These are phyloP conservation scores for Diaporthe sp. DNA, from an alignment of 2,329 filamentous ascomycete species.

Conservation along the genomic window DNA sequence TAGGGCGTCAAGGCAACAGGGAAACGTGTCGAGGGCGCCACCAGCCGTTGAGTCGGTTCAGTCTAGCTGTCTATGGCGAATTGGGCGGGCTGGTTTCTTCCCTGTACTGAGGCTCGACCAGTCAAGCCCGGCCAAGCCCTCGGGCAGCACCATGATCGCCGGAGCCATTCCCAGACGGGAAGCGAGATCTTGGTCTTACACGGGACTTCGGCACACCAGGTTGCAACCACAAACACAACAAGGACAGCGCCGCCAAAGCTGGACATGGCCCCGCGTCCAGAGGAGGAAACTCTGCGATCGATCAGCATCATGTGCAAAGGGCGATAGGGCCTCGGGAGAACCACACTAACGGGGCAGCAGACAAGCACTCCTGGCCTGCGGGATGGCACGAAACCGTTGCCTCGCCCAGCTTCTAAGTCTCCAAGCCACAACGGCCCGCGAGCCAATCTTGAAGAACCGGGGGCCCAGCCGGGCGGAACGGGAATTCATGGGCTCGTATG, in stretches of 20 bases:
- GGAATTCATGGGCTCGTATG: not conserved
- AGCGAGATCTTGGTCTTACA: conserved; percentile 31
- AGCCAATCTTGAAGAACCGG: not conserved
- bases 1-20: not conserved
- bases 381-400: conserved; percentile 6
- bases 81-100: not conserved
- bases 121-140: conserved; percentile 11
- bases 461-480: not conserved
- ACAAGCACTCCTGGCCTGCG: not conserved
- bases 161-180: conserved; percentile 34
- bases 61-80: conserved; percentile 5
- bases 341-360: not conserved
- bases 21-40: not conserved
- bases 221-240: conserved; percentile 19
- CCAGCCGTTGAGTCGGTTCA: not conserved
- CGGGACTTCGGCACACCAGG: conserved; percentile 13
- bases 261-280: not conserved
- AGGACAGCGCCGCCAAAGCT: not conserved
- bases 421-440: not conserved
- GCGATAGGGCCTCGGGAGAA: not conserved
- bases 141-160: conserved; percentile 20
- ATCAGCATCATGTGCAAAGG: not conserved
- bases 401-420: conserved; percentile 1
- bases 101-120: conserved; percentile 10
- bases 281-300: not conserved